Base-by-base conservation (phyloP, 345 rosid genomes). In the Populus tremula region DNA sequence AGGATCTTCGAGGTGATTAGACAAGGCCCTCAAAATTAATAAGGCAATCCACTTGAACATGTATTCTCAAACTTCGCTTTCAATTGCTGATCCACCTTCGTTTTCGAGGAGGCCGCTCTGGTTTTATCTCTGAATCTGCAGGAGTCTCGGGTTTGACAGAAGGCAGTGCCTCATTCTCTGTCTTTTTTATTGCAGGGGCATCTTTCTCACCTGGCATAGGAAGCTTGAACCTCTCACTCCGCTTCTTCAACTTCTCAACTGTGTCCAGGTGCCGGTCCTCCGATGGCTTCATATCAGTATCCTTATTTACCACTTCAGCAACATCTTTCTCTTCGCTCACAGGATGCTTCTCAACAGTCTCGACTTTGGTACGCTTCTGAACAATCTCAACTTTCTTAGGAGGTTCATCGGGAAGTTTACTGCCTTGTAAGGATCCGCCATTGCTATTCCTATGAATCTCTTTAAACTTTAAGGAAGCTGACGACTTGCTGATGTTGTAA, bases 141-240 rank as follows among this genome's bases (percentile, higher is more conserved):
- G 87, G 84, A 65, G 87, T 77, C 78, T 92, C 97, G 5, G 74
- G 72, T 87, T 87, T 90, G 36, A 85, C 85, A 56, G 83, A 81
- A 72, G 94, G 89, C 61, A 84, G 76, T 6, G 86, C 78, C 76
- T 91, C 93, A 27, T 77, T 82, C 87, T 93, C 98, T 72, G 80
- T 81, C 84, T 85, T 96, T 85, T 93, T 93, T 64, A 84, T 78
- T 72, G 85, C 72, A 21, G 76, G 18, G 29, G 84, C 71, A 72
- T 90, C 97, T 81, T 92, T 92, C 76, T 90, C 99, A 36, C 82
- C 87, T 20, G 97, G 89, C 97, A 94, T 87, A 35, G 99, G 99
- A 78, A 93, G 92, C 85, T 91, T 96, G 89, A 96, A 96, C 81
- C 99, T 86, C 88, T 96, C 98, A 67, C 99, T 96, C 69, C 99